Conservation (phyloP, 768 basidiomycete genomes). For the Leccinum ochraceum region DNA sequence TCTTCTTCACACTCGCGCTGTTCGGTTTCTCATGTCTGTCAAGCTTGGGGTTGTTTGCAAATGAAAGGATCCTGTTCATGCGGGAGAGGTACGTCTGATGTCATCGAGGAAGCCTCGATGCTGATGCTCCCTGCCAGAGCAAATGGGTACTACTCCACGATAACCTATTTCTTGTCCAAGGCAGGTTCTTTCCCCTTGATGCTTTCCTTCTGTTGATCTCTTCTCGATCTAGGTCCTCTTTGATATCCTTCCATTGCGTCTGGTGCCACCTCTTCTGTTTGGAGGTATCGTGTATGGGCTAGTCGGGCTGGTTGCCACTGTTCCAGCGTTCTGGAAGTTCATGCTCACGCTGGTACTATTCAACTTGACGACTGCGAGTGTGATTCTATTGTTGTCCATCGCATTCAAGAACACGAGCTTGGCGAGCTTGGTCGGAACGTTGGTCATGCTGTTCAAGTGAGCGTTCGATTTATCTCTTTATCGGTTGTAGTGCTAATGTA, state of each 20-base stretch:
- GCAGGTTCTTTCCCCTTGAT: constrained; percentile 32
- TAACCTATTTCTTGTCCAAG: constrained; percentile 97
- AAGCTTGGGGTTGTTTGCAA: constrained; percentile 91
- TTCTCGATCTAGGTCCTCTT: constrained; percentile 70
- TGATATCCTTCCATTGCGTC: constrained; percentile 91
- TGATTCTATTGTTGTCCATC: constrained; percentile 88
- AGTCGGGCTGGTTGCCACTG: constrained; percentile 90
- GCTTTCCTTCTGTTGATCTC: neutral
- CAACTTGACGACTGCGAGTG: constrained; percentile 93
- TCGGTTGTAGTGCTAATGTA: constrained; percentile 8
- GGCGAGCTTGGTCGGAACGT: constrained; percentile 90
- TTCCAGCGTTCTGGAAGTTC: constrained; percentile 96
- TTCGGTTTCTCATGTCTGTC: constrained; percentile 98
- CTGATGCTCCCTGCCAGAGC: constrained; percentile 50
- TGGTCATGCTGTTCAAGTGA: constrained; percentile 98
- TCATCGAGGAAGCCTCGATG: neutral
- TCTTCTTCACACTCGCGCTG: constrained; percentile 96
- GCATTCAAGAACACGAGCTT: constrained; percentile 84
- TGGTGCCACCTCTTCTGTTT: constrained; percentile 93
- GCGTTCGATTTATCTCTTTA: constrained; percentile 32
- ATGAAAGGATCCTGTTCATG: constrained; percentile 95
- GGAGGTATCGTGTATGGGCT: constrained; percentile 95
- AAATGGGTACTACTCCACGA: constrained; percentile 96
- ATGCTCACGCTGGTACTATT: constrained; percentile 93
- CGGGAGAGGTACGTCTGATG: constrained; percentile 75